These are phyloP conservation scores for Anthoceros angustus DNA, from an alignment of 225 moss, liverwort and hornwort genomes.

Conservation along the genomic window DNA sequence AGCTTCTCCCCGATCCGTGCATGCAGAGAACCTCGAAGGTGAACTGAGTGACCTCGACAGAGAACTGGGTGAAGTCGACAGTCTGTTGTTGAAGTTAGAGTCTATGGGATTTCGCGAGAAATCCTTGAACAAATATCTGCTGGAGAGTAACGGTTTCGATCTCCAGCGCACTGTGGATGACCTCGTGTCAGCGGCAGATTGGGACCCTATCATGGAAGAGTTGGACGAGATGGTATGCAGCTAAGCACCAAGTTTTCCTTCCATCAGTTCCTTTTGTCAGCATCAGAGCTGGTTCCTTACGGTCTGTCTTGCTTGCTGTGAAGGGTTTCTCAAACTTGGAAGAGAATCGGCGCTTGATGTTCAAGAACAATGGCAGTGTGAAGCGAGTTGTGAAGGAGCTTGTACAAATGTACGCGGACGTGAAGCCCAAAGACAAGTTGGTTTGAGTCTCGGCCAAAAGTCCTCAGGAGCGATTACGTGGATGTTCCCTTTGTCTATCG, in stretches of 20 bases:
- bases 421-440: slow-evolving; percentile 22
- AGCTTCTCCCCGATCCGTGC: background rate
- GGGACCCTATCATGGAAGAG: slow-evolving; percentile 90
- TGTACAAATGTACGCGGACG: slow-evolving; percentile 50
- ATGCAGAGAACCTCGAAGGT: slow-evolving; percentile 8
- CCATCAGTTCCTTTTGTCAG: background rate
- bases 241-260: background rate
- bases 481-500: no score
- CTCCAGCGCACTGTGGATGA: slow-evolving; percentile 66
- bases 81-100: slow-evolving; percentile 33
- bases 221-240: slow-evolving; percentile 76
- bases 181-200: slow-evolving; percentile 58
- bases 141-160: slow-evolving; percentile 58
- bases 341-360: slow-evolving; percentile 92
- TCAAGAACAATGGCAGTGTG: slow-evolving; percentile 93
- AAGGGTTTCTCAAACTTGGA: slow-evolving; percentile 73
- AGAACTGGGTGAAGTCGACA: slow-evolving; percentile 14
- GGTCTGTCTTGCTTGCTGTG: background rate
- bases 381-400: slow-evolving; percentile 96
- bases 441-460: no score
- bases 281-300: slow-evolving; percentile 5
- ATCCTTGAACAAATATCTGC: slow-evolving; percentile 44
- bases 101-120: slow-evolving; percentile 70
- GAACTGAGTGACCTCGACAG: slow-evolving; percentile 1
- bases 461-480: no score